Conservation (phyloP, 1,139 yeast genomes). For the Lodderomyces theae region DNA sequence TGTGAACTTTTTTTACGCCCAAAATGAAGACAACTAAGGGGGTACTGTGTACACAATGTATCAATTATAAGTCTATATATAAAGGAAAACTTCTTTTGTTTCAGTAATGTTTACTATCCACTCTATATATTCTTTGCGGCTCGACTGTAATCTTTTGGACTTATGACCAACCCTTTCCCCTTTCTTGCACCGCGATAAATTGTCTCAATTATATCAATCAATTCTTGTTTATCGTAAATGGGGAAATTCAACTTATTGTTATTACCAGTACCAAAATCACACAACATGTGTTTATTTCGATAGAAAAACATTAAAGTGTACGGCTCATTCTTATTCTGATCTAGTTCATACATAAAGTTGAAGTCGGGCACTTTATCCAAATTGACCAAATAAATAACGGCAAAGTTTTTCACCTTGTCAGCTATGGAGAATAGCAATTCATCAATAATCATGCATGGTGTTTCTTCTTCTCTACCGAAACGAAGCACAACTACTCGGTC, state of each 20-base stretch:
- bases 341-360: constrained; percentile 87
- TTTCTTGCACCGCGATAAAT: constrained; percentile 87
- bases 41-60: background rate
- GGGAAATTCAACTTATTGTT: constrained; percentile 87
- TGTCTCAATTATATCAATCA: constrained; percentile 88
- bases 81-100: too few relatives aligned
- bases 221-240: constrained; percentile 78
- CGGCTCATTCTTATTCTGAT: constrained; percentile 53
- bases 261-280: constrained; percentile 97
- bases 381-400: constrained; percentile 83
- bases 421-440: constrained; percentile 77
- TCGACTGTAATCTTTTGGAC: constrained; percentile 66
- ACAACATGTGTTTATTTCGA: constrained; percentile 94
- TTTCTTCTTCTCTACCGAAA: constrained; percentile 77
- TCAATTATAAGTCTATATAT: background rate
- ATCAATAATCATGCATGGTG: constrained; percentile 87
- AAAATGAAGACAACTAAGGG: constrained; percentile 47
- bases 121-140: constrained; percentile 16
- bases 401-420: constrained; percentile 84
- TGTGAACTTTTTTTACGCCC: constrained; percentile 77
- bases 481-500: constrained; percentile 84
- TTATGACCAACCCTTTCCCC: constrained; percentile 87
- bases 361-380: constrained; percentile 88
- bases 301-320: constrained; percentile 91
- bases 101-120: too few relatives aligned